These are phyloP conservation scores for Drechslerella stenobrocha DNA, from an alignment of 2,329 filamentous ascomycete genomes.

Conservation along the genomic window DNA sequence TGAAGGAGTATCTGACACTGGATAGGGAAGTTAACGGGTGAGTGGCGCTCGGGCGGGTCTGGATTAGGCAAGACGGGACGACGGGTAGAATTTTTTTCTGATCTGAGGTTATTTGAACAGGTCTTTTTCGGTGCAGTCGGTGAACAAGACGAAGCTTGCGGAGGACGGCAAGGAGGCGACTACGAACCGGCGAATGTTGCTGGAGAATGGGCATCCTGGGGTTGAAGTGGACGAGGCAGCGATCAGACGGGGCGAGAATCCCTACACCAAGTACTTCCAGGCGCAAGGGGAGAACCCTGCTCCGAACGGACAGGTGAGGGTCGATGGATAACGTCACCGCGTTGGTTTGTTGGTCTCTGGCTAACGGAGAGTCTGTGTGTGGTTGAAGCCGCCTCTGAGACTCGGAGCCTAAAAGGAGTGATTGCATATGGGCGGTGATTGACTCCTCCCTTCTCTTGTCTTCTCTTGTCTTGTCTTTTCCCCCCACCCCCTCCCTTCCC, in stretches of 20 bases:
- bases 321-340: slow-evolving; percentile 5
- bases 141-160: slow-evolving; percentile 54
- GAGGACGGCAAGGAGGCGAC: slow-evolving; percentile 56
- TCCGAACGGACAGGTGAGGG: slow-evolving; percentile 48
- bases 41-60: slow-evolving; percentile 54
- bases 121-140: slow-evolving; percentile 57
- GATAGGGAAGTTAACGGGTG: slow-evolving; percentile 87
- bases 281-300: slow-evolving; percentile 54
- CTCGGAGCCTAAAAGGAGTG: slow-evolving; percentile 25
- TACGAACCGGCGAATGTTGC: slow-evolving; percentile 55
- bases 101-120: slow-evolving; percentile 53
- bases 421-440: too few relatives aligned
- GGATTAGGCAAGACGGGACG: slow-evolving; percentile 3
- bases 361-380: slow-evolving; percentile 9
- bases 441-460: too few relatives aligned
- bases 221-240: slow-evolving; percentile 58
- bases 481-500: too few relatives aligned
- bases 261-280: slow-evolving; percentile 58
- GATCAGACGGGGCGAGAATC: slow-evolving; percentile 57
- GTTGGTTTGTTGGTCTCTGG: slow-evolving; percentile 8
- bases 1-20: slow-evolving; percentile 80
- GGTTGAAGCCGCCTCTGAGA: slow-evolving; percentile 31
- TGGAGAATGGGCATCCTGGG: slow-evolving; percentile 57
- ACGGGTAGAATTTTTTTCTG: neutral
- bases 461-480: too few relatives aligned